Base-by-base conservation (phyloP, 2,329 filamentous ascomycete genomes). In the Podosphaera xanthii region DNA sequence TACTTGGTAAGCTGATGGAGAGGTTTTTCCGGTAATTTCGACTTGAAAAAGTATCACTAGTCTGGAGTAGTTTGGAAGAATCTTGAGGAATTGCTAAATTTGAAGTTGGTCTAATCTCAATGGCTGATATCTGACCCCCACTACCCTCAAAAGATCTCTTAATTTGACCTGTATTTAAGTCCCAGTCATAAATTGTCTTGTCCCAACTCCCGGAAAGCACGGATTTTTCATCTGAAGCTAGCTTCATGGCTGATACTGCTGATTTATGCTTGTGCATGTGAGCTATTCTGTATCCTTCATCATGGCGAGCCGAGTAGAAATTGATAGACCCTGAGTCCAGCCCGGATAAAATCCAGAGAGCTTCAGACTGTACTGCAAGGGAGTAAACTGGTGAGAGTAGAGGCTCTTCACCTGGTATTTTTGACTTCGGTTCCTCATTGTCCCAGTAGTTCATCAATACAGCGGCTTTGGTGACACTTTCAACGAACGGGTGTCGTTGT, bases 361-460 rank as follows among this genome's bases (percentile, higher is more conserved):
- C 89, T 66, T 92, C 81, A 52, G 87, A 88, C 62, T 98, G 88
- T 4, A 94, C 84, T 1, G 92, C 92, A 34, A 98, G 75, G 5
- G 90, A 94, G 70, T 98, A 98, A 0, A 98, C 91, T 0, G 92
- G 89, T 8, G 88, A 94, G n/a, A 91, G 72, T 4, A 78, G 72
- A 33, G 80, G 73, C 2, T 87, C 83, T 55, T 84, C 75, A 1
- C 63, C 65, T 4, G 62, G 60, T n/a, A 46, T 63, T 60, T 66
- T 67, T 1, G 62, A 36, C 12, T 62, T 64, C 1, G 81, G 80
- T 68, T 98, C 91, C 69, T 96, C 90, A 67, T 97, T 98, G 70
- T 96, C 92, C 92, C 92, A 98, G 70, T 98, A 98, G 58, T 87
- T 94, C 78, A 96, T 83, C 57, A 97, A 73, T 4, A 95, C 87